Evolutionary conservation across 2,329 filamentous ascomycete genomes (phyloP).

Genomic region (Talaromyces sp.): DNA sequence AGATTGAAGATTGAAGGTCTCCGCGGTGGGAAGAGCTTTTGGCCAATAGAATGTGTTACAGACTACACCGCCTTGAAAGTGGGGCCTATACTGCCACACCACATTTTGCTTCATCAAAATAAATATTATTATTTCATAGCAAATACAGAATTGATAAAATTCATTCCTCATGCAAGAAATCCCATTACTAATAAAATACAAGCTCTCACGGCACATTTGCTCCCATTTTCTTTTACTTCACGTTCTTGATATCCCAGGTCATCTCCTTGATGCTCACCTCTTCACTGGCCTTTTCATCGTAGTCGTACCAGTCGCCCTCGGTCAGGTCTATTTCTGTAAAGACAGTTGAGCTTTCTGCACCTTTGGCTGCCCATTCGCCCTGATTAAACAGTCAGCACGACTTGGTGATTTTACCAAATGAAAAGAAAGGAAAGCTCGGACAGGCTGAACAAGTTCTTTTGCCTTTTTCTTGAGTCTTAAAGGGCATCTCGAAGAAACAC

Average conservation of each 20-base stretch:
- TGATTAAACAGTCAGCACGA: conserved; percentile 31
- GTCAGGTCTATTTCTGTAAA: conserved; percentile 76
- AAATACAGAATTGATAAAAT: background rate
- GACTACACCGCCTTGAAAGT: background rate
- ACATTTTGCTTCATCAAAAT: background rate
- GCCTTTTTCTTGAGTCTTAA: background rate
- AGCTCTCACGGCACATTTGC: background rate
- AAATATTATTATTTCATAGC: background rate
- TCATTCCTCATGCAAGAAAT: background rate
- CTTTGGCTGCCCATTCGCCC: conserved; percentile 88
- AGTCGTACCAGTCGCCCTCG: conserved; percentile 97
- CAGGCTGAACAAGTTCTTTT: no score
- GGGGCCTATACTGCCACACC: background rate
- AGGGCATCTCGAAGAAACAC: conserved; percentile 16
- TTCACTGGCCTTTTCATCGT: conserved; percentile 87
- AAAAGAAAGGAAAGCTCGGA: background rate
- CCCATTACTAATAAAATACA: background rate
- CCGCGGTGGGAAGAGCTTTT: background rate
- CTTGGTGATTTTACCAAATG: background rate
- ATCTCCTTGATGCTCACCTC: conserved; percentile 91
- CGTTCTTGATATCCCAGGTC: conserved; percentile 76
- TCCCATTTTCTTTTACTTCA: conserved; percentile 40
- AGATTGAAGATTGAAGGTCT: background rate
- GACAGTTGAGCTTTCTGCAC: conserved; percentile 72
- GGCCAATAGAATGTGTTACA: background rate